Base-by-base conservation (phyloP, 2,329 filamentous ascomycete species). In the Monosporascus sp. region DNA sequence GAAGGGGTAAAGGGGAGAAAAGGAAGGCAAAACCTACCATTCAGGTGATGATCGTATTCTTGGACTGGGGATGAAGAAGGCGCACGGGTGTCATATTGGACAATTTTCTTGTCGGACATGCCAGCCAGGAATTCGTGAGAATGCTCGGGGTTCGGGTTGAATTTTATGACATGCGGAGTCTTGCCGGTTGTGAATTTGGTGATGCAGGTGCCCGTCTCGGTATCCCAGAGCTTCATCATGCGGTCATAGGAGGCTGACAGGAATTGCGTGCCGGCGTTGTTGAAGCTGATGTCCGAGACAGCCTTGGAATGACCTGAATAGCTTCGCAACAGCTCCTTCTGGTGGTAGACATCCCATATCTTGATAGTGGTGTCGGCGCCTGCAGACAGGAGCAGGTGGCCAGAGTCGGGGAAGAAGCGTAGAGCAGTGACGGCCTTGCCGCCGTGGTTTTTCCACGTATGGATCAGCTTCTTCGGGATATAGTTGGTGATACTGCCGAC, bases 61-160 rank as follows among this genome's bases (percentile, higher is more conserved):
- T 99, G 95, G 14, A 96, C 89, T 18, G 43, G 54, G 94, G 80
- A 64, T 95, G 85, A 60, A n/a, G 43, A 46, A 27, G 78, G 74
- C 7, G 86, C 85, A 27, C 95, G 83, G 2, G 86, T 92, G 71
- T 99, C 94, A 72, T 95, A 99, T 68, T 99, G 94, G 43, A 99
- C 81, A 62, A 99, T 99, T 77, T 97, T 97, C 78, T 99, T 99
- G 72, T 99, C 93, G 38, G 90, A 94, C 90, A 97, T 95, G 65
- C 94, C 94, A 1, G 91, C 92, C 52, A 99, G 74, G 72, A 99
- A 99, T 70, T 97, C 93, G 68, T 94, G 88, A 8, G 86, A 83
- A 60, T 87, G 84, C 51, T 88, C 85, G 0, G 80, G 76, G 48
- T 85, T 83, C 0, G 93, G 92, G 72, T 97, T 96, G 79, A 97